These are phyloP conservation scores for Diplodia seriata DNA, from an alignment of 2,329 filamentous ascomycete species.

Conservation along the genomic window DNA sequence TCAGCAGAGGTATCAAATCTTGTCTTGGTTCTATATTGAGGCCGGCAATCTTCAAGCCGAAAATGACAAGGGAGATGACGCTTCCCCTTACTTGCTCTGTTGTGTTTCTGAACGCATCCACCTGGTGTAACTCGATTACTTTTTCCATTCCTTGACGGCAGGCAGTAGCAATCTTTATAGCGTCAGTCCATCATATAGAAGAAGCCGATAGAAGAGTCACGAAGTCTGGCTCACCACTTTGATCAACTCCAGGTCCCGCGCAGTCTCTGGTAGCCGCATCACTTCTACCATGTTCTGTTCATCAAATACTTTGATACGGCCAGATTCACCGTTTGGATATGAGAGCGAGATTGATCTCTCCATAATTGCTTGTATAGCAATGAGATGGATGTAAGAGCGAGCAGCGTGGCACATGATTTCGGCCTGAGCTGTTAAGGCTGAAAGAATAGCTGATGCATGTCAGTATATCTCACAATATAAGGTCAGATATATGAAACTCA, in stretches of 20 bases:
- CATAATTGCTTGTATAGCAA: conserved; percentile 28
- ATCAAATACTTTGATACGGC: not conserved
- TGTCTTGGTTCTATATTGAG: conserved; percentile 21
- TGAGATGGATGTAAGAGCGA: conserved; percentile 25
- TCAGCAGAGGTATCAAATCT: conserved; percentile 21
- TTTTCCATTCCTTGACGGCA: conserved; percentile 19
- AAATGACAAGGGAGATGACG: conserved; percentile 14
- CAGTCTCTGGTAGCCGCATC: conserved; percentile 19
- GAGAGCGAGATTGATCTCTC: conserved; percentile 24
- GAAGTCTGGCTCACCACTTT: conserved; percentile 11
- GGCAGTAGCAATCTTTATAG: conserved; percentile 4
- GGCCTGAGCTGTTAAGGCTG: not conserved
- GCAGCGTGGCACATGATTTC: conserved; percentile 23
- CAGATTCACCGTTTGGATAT: not conserved
- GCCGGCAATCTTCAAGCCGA: conserved; percentile 17
- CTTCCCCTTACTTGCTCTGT: conserved; percentile 7
- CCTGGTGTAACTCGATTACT: conserved; percentile 7
- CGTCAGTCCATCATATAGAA: not conserved
- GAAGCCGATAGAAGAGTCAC: no score
- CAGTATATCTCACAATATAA: not conserved
- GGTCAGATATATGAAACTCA: not conserved
- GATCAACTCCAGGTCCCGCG: conserved; percentile 24
- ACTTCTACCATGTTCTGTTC: not conserved
- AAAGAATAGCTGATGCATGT: not conserved
- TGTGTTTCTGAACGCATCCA: conserved; percentile 14